phyloP scores from a whole-genome alignment of 768 basidiomycete genomes.

The Amanita subjunquillea region DNA sequence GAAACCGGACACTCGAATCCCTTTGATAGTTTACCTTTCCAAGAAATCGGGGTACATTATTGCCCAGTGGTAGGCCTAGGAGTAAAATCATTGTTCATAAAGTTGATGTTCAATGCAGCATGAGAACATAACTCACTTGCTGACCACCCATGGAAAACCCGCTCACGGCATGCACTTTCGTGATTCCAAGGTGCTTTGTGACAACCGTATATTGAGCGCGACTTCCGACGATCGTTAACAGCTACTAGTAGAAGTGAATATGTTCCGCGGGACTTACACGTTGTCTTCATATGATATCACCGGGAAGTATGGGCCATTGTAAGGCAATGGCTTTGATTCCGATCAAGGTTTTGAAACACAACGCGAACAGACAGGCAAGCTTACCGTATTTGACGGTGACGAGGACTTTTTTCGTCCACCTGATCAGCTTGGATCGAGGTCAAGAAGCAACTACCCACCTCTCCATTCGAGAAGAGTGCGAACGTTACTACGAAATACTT shows the following conservation, averaged over 20 bases:
- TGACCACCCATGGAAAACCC: slow-evolving; percentile 58
- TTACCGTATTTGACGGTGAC: slow-evolving; percentile 51
- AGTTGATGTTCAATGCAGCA: neutral
- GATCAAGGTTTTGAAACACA: no score
- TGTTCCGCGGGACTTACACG: slow-evolving; percentile 25
- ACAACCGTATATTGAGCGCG: slow-evolving; percentile 47
- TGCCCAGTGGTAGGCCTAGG: slow-evolving; percentile 46
- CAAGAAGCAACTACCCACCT: slow-evolving; percentile 23
- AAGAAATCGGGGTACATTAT: slow-evolving; percentile 45
- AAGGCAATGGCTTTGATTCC: slow-evolving; percentile 33
- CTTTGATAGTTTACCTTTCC: slow-evolving; percentile 23
- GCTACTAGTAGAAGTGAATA: neutral
- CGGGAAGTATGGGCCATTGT: slow-evolving; percentile 52
- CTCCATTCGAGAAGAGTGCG: slow-evolving; percentile 48
- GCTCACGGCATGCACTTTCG: slow-evolving; percentile 34
- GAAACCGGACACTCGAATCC: neutral
- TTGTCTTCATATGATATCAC: slow-evolving; percentile 48
- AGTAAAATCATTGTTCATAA: neutral
- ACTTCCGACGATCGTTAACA: slow-evolving; percentile 14
- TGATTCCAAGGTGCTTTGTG: slow-evolving; percentile 32
- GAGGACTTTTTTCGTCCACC: slow-evolving; percentile 30
- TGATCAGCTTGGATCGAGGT: neutral
- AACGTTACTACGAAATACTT: slow-evolving; percentile 49
- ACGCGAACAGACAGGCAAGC: neutral
- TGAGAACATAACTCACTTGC: slow-evolving; percentile 5